A percentile compares a stretch with the other conserved stretches of the same genome.
Evolutionary conservation across 176 grass and related monocot genomes (phyloP).

Genomic region (Avena atlantica): DNA sequence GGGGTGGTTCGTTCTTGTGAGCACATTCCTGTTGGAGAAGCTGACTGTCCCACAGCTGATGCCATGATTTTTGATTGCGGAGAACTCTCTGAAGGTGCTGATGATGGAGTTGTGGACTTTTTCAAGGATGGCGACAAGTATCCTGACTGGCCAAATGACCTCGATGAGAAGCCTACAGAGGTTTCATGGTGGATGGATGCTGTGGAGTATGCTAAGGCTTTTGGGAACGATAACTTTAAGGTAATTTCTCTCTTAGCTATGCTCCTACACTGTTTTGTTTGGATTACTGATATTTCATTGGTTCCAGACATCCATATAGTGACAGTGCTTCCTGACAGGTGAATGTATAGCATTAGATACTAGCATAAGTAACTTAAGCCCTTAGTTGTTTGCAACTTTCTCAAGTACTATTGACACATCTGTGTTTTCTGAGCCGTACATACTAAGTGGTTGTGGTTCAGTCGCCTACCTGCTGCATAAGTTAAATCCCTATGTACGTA

Average conservation of each 20-base stretch:
- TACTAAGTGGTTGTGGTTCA: neutral
- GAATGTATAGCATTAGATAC: constrained; percentile 8
- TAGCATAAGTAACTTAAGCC: neutral
- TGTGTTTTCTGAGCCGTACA: neutral
- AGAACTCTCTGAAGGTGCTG: constrained; percentile 75
- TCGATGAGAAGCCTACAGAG: constrained; percentile 85
- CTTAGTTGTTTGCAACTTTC: neutral
- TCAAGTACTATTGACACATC: neutral
- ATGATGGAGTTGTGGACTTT: constrained; percentile 90
- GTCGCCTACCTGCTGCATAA: neutral
- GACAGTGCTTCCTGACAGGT: neutral
- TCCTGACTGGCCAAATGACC: constrained; percentile 95
- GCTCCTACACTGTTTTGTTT: neutral
- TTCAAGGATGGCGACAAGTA: constrained; percentile 87
- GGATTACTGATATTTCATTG: neutral
- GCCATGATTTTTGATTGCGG: constrained; percentile 85
- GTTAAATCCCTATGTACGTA: neutral
- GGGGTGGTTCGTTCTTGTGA: constrained; percentile 87
- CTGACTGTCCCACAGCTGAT: constrained; percentile 69
- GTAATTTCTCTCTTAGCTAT: constrained; percentile 41
- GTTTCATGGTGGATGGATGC: constrained; percentile 96
- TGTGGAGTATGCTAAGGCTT: constrained; percentile 85
- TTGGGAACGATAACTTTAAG: constrained; percentile 96
- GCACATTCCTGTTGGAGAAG: constrained; percentile 68
- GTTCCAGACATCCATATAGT: neutral